Conservation (phyloP, 208 protist species). For the Trypanosoma melophagium region DNA sequence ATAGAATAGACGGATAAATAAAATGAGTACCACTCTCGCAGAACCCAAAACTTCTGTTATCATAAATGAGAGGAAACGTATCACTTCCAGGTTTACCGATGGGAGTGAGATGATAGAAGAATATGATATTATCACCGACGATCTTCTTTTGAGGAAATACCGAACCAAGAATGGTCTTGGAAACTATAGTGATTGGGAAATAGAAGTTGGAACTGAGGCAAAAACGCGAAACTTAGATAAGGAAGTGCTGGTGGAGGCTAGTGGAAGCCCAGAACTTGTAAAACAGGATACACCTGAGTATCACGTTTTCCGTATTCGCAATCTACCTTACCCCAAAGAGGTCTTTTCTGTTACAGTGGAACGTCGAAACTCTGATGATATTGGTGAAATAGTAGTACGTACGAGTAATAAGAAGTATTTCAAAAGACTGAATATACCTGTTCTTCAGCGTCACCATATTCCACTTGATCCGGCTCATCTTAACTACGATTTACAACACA, state of each 20-base stretch:
- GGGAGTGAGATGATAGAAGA: slow-evolving; percentile 91
- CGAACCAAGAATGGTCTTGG: slow-evolving; percentile 77
- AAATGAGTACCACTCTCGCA: slow-evolving; percentile 40
- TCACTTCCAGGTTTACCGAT: slow-evolving; percentile 89
- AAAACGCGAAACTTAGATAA: slow-evolving; percentile 53
- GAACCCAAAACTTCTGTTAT: slow-evolving; percentile 85
- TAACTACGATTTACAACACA: slow-evolving; percentile 85
- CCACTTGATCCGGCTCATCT: slow-evolving; percentile 64
- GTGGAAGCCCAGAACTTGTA: slow-evolving; percentile 76
- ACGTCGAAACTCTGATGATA: slow-evolving; percentile 28
- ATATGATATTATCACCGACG: slow-evolving; percentile 92
- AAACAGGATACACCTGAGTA: slow-evolving; percentile 79
- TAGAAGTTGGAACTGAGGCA: slow-evolving; percentile 85
- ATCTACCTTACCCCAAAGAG: slow-evolving; percentile 88
- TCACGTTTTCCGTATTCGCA: slow-evolving; percentile 91
- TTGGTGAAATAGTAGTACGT: slow-evolving; percentile 90
- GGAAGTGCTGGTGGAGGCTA: slow-evolving; percentile 71
- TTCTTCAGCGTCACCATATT: slow-evolving; percentile 65
- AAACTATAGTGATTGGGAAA: slow-evolving; percentile 74
- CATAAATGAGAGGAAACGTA: slow-evolving; percentile 67
- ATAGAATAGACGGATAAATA: neutral
- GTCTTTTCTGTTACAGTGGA: slow-evolving; percentile 88
- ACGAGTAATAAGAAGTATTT: slow-evolving; percentile 97
- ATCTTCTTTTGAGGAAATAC: slow-evolving; percentile 87
- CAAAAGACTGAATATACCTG: slow-evolving; percentile 87